A percentile compares a stretch with the other conserved stretches of the same genome.
Evolutionary conservation across 2,329 filamentous ascomycete genomes (phyloP).

Genomic region (Aureobasidium sp.): DNA sequence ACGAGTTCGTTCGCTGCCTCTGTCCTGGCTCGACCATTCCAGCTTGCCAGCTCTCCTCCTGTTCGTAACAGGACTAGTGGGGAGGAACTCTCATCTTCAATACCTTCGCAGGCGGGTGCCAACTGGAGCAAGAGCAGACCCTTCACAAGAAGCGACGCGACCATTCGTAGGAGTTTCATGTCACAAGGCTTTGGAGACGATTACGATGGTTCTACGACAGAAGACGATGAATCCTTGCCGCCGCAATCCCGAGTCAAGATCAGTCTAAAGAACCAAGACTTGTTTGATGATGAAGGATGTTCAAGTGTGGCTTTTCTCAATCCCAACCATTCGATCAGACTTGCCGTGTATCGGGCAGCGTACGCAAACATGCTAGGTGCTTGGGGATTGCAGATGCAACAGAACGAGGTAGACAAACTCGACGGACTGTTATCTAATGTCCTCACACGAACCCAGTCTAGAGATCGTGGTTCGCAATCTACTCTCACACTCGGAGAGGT

Average conservation of each 20-base stretch:
- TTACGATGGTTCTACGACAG: conserved; percentile 24
- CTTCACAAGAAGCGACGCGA: conserved; percentile 24
- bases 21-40: conserved; percentile 32
- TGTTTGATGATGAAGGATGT: conserved; percentile 45
- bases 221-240: conserved; percentile 27
- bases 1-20: conserved; percentile 33
- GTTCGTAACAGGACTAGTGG: conserved; percentile 25
- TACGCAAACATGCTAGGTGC: conserved; percentile 52
- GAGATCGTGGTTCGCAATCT: conserved; percentile 8
- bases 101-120: conserved; percentile 30
- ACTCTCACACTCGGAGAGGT: conserved; percentile 11
- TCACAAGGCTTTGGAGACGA: conserved; percentile 18
- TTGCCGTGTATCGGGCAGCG: conserved; percentile 44
- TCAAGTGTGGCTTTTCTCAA: conserved; percentile 42
- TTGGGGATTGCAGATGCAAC: conserved; percentile 47
- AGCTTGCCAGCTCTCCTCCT: conserved; percentile 29
- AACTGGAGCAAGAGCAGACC: conserved; percentile 36
- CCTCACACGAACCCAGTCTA: conserved; percentile 19
- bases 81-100: conserved; percentile 32
- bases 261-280: conserved; percentile 47
- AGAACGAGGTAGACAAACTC: conserved; percentile 51
- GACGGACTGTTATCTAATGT: conserved; percentile 31
- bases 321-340: conserved; percentile 37
- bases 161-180: conserved; percentile 16
- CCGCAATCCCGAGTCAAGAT: conserved; percentile 35